Evolutionary conservation across 108 stramenopile species (phyloP), one percentile per base, ranked within the genome.

Genomic region (Ochromonas danica): DNA sequence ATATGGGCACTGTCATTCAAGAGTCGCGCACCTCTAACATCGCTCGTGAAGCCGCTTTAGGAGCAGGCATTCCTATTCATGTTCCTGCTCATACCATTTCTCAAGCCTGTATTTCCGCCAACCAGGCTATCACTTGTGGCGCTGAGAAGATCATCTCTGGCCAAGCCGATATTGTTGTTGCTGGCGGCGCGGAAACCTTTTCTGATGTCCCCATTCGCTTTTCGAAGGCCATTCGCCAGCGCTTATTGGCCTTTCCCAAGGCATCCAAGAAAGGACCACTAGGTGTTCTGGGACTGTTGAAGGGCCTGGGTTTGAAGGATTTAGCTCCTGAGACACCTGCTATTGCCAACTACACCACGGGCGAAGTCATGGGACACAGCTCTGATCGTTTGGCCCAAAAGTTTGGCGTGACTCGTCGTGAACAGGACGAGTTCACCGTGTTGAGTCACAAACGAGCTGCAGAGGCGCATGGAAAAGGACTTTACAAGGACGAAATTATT

Each of bases 301-400:
- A 94, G 86, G 95, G 95, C 1, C 87, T 99, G 43, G 92, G 90
- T 79, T 61, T 72, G 1, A 30, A 80, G 71, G 85, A 87, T 10
- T 78, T 99, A 17, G 85, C 87, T 38, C 86, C 96, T 63, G 98
- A 99, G 79, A 91, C 95, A 0, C 98, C 98, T 0, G 95, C 97
- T 31, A 99, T 99, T 86, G 94, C 94, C 30, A 98, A 99, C 85
- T 99, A 94, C 81, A 95, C 95, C 1, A 97, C 97, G 0, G 98
- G 97, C 17, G 98, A 99, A 81, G 95, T 98, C n/a, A 99, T 99
- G 98, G 98, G 84, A 81, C n/a, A 71, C 33, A 0, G 31, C 57
- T 17, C n/a, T 41, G 51, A 71, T 3, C 27, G 70, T 1, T 28
- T 77, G n/a, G 42, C 28, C 36, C 27, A 1, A 33, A 31, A 42